Evolutionary conservation across 768 basidiomycete species (phyloP), one percentile per base, ranked within the genome.

Genomic region (Trametes cubensis): DNA sequence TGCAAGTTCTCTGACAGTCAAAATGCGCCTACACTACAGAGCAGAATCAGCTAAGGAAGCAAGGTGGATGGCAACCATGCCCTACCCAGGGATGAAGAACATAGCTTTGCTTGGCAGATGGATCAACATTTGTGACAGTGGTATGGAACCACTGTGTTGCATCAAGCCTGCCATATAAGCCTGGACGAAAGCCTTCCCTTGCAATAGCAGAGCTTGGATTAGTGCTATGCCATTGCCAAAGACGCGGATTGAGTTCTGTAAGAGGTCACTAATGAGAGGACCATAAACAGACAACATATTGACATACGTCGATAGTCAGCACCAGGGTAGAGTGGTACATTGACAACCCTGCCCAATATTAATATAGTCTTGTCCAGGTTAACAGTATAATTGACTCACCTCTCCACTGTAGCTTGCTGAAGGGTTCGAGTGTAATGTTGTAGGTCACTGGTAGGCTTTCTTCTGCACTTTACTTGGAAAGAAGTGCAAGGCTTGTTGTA

Each of bases 41-140:
- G 21, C 34, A 21, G 20, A 0, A 23, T 48, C 44, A 58, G 44
- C 20, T 40, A 18, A 44, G 30, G 21, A n/a, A n/a, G 23, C 26
- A 7, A 45, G 45, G 25, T 13, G 30, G 38, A 10, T 34, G 6
- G 20, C 11, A 20, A 6, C 60, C 20, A 61, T 0, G 46, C 15
- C 23, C 38, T 58, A 61, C 83, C 56, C 72, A 89, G 88, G 56
- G 78, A 79, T 8, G 90, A 88, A 67, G 90, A 81, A 92, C 86
- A 42, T 78, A 79, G 62, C 82, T 81, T 66, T 92, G 91, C 70
- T 92, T 93, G 4, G 89, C 91, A 1, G 84, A 90, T 0, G 90
- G 90, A 53, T 86, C 85, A 42, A 93, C 80, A 60, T 93, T 92
- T 0, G 89, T 90, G 15, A 91, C 87, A 0, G 86, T 92, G 0